Evolutionary conservation across 2,329 filamentous ascomycete species (phyloP).

Genomic region (Rasamsonia emersonii): DNA sequence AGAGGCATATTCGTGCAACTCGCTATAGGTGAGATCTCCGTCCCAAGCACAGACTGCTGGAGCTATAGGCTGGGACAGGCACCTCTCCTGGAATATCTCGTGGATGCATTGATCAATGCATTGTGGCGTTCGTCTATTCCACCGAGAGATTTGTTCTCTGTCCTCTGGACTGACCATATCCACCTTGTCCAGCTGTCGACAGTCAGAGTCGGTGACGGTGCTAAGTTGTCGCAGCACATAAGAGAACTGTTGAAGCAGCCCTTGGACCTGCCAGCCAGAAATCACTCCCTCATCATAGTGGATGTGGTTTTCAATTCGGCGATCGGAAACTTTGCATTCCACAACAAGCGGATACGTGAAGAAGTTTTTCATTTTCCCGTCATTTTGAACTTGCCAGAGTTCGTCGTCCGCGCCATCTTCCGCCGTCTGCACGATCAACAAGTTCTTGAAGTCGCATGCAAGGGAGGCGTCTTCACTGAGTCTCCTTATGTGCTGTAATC

Average conservation of each 20-base stretch:
- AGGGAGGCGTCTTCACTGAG: constrained; percentile 40
- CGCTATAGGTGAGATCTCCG: constrained; percentile 4
- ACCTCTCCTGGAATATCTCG: constrained; percentile 8
- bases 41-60: constrained; percentile 6
- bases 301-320: constrained; percentile 50
- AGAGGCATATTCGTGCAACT: constrained; percentile 3
- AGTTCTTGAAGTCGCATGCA: constrained; percentile 41
- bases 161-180: constrained; percentile 24
- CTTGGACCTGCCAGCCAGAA: constrained; percentile 43
- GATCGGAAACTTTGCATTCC: constrained; percentile 50
- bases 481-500: constrained; percentile 45
- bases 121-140: constrained; percentile 6
- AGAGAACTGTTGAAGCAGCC: constrained; percentile 45
- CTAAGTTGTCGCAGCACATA: constrained; percentile 27
- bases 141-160: constrained; percentile 19
- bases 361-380: constrained; percentile 50
- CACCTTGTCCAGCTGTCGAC: constrained; percentile 1
- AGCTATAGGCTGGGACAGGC: constrained; percentile 6
- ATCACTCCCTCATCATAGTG: constrained; percentile 58
- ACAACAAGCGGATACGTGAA: constrained; percentile 56
- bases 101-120: constrained; percentile 2
- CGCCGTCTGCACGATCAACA: constrained; percentile 35
- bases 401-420: constrained; percentile 16
- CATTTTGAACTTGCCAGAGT: constrained; percentile 27
- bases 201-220: constrained; percentile 14